These are phyloP conservation scores for Firmiana major DNA, from an alignment of 345 rosid genomes.

Conservation along the genomic window DNA sequence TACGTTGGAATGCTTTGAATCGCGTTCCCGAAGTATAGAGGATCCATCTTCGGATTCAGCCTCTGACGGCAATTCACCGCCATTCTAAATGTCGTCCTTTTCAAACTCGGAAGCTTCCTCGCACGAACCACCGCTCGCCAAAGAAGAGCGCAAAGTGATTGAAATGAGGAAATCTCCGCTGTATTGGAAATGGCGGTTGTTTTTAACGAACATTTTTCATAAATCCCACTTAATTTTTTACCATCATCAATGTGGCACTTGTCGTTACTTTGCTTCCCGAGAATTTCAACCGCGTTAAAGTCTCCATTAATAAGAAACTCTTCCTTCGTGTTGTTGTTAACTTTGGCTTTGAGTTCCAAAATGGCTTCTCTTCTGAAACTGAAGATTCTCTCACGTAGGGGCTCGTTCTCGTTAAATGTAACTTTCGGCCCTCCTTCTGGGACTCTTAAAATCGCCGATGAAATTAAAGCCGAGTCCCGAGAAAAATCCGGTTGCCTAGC, in stretches of 20 bases:
- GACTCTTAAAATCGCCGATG: conserved; percentile 56
- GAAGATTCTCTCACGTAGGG: conserved; percentile 69
- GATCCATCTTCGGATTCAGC: conserved; percentile 56
- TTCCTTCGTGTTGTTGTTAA: conserved; percentile 41
- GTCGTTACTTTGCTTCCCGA: conserved; percentile 67
- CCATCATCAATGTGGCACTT: conserved; percentile 26
- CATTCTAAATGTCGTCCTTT: conserved; percentile 77
- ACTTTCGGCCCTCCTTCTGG: conserved; percentile 73
- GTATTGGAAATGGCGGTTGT: conserved; percentile 31
- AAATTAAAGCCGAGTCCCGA: conserved; percentile 55
- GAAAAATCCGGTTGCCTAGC: conserved; percentile 54
- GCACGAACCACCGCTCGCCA: conserved; percentile 86
- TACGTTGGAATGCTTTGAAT: conserved; percentile 73
- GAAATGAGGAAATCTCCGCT: conserved; percentile 78
- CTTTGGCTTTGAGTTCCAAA: conserved; percentile 52
- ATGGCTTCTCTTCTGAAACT: conserved; percentile 70
- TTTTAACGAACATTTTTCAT: conserved; percentile 19
- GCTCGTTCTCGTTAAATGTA: conserved; percentile 60
- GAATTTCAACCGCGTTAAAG: conserved; percentile 43
- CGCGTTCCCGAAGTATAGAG: conserved; percentile 80
- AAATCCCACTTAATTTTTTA: conserved; percentile 12
- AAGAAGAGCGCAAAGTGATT: conserved; percentile 61
- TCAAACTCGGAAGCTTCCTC: conserved; percentile 45
- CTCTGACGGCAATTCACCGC: conserved; percentile 81
- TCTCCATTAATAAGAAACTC: conserved; percentile 19